Conservation (phyloP, 805 yeast species). For the Tetrapisispora nanseiensis region DNA sequence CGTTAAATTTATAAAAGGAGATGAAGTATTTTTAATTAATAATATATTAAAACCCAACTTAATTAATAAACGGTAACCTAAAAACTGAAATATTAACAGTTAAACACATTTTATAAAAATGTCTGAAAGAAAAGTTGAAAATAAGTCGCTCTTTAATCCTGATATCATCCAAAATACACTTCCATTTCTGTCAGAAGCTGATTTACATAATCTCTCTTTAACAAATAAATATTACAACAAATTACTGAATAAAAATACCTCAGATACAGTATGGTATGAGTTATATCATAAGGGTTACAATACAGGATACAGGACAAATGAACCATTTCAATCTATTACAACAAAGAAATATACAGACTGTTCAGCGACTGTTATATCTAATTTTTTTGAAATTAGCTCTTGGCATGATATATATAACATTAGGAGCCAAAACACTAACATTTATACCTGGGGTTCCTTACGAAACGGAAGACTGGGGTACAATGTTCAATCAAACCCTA, state of each 20-base stretch:
- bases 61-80: too few species aligned
- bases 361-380: slow-evolving; percentile 18
- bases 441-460: slow-evolving; percentile 29
- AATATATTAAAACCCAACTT: too few species aligned
- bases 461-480: slow-evolving; percentile 27
- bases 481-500: slow-evolving; percentile 16
- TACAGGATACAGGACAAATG: slow-evolving; percentile 19
- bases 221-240: slow-evolving; percentile 26
- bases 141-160: slow-evolving; percentile 7
- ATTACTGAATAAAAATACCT: slow-evolving; percentile 16
- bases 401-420: slow-evolving; percentile 23
- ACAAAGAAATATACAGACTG: slow-evolving; percentile 19
- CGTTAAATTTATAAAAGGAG: too few species aligned
- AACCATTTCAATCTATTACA: slow-evolving; percentile 18
- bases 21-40: too few species aligned
- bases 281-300: slow-evolving; percentile 24
- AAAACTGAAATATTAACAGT: background rate
- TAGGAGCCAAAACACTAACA: slow-evolving; percentile 14
- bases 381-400: slow-evolving; percentile 9
- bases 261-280: slow-evolving; percentile 27
- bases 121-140: background rate
- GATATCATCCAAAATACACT: slow-evolving; percentile 24
- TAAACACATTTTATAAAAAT: background rate
- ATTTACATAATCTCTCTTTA: slow-evolving; percentile 23
- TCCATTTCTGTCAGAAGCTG: slow-evolving; percentile 22